Base-by-base conservation (phyloP, 2,329 filamentous ascomycete genomes). In the Aspergillus costaricaensis region DNA sequence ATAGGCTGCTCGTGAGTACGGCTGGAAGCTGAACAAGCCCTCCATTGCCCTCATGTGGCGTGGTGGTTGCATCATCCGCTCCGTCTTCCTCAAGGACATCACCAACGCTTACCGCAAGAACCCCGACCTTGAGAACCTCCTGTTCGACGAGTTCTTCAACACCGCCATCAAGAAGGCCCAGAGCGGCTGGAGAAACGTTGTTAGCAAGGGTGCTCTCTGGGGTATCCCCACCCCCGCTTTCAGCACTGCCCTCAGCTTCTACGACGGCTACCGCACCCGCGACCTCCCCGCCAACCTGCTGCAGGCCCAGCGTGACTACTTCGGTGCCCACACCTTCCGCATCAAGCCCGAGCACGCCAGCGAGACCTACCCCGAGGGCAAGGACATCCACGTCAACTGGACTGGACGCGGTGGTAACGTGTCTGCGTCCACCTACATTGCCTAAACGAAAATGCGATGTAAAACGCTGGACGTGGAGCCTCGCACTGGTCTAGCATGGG, bases 11-110 rank as follows among this genome's bases (percentile, higher is more conserved):
- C 92, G 90, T 81, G 91, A 98, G 80, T 99, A 96, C 84, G 81
- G 82, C 72, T 99, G 95, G 95, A 97, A 97, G 87, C 90, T 99
- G 72, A 97, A 99, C 90, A 98, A 98, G 90, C 95, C 95, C 68
- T 96, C 96, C 73, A 99, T 99, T 76, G 95, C 95, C 72, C 90
- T 99, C 77, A 99, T 99, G 95, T 99, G 95, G 95, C 92, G 95
- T 79, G 95, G 95, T 83, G 95, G 95, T 72, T 99, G 95, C 87
- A 99, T 99, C 74, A 99, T 99, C 83, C 94, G 95, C 80, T 98
- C 95, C 68, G 95, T 99, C 77, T 99, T 99, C 92, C 85, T 99
- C 69, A 98, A 98, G 89, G 94, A 99, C 80, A 99, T 99, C 83
- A 99, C 95, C 72, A 89, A 89, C 68, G 95, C 95, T 57, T 99